A percentile compares a stretch with the other conserved stretches of the same genome.
These are phyloP conservation scores for Puccinia coronata DNA, from an alignment of 1,284 basidiomycete genomes.

Conservation along the genomic window DNA sequence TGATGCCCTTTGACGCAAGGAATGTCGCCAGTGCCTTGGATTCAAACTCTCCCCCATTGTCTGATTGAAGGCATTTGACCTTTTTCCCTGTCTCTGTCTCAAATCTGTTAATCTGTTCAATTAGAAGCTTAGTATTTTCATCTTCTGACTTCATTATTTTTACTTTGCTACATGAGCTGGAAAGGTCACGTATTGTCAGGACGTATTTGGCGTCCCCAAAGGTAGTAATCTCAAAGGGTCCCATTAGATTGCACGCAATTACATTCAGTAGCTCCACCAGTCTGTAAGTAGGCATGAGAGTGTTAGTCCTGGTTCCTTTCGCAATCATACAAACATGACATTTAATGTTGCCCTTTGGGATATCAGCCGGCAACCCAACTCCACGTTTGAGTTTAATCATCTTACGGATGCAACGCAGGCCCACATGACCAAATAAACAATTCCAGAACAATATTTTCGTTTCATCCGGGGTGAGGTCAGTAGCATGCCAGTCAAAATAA, in stretches of 20 bases:
- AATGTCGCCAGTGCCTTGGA: not conserved
- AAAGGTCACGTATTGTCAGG: not conserved
- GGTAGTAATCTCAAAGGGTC: too few relatives aligned
- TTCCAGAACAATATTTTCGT: not conserved
- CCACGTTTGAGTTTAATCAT: not conserved
- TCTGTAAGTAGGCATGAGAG: not conserved
- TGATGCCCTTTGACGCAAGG: not conserved
- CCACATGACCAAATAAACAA: not conserved
- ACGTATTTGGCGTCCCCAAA: not conserved
- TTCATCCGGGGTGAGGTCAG: not conserved
- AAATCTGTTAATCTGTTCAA: not conserved
- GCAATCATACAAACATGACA: too few relatives aligned
- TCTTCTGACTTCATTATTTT: too few relatives aligned
- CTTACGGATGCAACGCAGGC: not conserved
- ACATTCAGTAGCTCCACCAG: not conserved
- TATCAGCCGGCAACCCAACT: not conserved
- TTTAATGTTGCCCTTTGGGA: constrained; percentile 3
- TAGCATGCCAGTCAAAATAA: too few relatives aligned
- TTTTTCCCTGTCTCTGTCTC: too few relatives aligned
- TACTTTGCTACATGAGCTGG: not conserved
- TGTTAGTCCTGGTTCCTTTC: not conserved
- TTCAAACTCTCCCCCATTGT: constrained; percentile 25
- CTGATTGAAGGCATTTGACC: too few relatives aligned
- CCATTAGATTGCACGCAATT: constrained; percentile 16
- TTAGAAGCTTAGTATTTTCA: not conserved